Evolutionary conservation across 345 rosid genomes (phyloP).

Genomic region (Eucalyptus guilfoylei): DNA sequence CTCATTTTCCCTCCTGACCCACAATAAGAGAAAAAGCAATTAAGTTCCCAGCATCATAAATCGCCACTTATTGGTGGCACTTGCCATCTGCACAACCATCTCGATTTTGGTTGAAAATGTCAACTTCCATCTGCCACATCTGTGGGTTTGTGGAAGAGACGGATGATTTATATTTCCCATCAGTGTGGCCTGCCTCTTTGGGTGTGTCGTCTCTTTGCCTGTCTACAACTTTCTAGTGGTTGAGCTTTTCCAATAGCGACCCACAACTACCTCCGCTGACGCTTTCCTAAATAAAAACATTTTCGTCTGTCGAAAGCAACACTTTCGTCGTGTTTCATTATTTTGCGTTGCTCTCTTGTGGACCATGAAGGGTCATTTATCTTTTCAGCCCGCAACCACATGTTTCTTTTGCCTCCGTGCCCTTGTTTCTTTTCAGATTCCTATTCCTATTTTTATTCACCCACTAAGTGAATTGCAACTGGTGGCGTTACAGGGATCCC

Average conservation of each 20-base stretch:
- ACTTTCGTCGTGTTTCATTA: neutral
- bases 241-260: neutral
- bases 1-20: neutral
- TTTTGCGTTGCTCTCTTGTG: neutral
- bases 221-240: neutral
- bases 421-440: neutral
- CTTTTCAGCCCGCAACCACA: neutral
- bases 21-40: neutral
- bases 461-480: neutral
- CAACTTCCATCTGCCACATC: neutral
- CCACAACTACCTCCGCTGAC: neutral
- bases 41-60: neutral
- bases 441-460: neutral
- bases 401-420: neutral
- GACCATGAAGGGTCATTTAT: neutral
- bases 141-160: neutral
- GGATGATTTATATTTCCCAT: neutral
- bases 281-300: neutral
- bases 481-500: constrained; percentile 47
- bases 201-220: neutral
- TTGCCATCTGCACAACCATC: neutral
- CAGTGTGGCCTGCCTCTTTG: neutral
- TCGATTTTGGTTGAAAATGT: neutral
- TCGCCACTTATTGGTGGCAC: neutral
- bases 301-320: neutral